Percentiles rank a stretch among this genome's conserved stretches.
phyloP scores from a whole-genome alignment of 2,329 filamentous ascomycete species.

The Leptographium radiaticola region DNA sequence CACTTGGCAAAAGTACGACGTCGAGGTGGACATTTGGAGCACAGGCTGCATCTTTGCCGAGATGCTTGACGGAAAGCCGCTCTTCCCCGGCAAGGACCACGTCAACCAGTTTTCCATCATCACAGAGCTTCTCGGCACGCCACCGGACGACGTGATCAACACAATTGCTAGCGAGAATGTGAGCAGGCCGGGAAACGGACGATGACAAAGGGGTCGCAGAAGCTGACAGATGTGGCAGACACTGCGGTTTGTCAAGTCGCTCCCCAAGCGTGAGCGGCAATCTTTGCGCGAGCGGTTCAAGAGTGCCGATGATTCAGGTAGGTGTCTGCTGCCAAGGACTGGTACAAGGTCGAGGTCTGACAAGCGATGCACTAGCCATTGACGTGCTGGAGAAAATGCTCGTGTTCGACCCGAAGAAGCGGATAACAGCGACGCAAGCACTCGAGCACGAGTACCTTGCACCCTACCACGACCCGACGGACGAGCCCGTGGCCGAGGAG shows the following conservation, averaged over 20 bases:
- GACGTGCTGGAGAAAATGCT: conserved; percentile 94
- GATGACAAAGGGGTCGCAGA: background rate
- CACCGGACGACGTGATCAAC: conserved; percentile 95
- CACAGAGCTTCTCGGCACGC: conserved; percentile 89
- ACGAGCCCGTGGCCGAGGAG: conserved; percentile 89
- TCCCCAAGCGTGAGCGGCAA: conserved; percentile 87
- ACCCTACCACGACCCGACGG: conserved; percentile 93
- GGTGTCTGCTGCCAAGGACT: conserved; percentile 14
- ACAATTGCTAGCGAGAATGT: conserved; percentile 98
- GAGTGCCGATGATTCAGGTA: conserved; percentile 80
- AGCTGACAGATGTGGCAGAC: conserved; percentile 43
- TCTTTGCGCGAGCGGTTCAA: conserved; percentile 83
- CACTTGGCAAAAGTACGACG: conserved; percentile 99
- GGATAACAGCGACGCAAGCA: conserved; percentile 75
- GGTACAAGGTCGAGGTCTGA: background rate
- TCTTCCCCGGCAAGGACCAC: conserved; percentile 98
- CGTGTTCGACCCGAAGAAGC: conserved; percentile 95
- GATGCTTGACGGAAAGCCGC: conserved; percentile 95
- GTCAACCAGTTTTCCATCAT: conserved; percentile 99
- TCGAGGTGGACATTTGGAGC: conserved; percentile 99
- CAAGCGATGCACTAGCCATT: conserved; percentile 53
- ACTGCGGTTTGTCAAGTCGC: conserved; percentile 88
- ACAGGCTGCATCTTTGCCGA: conserved; percentile 98
- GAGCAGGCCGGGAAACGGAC: conserved; percentile 2
- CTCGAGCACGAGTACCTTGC: conserved; percentile 87